Evolutionary conservation across 2,329 filamentous ascomycete species (phyloP).

Genomic region (Boeremia lycopersici): DNA sequence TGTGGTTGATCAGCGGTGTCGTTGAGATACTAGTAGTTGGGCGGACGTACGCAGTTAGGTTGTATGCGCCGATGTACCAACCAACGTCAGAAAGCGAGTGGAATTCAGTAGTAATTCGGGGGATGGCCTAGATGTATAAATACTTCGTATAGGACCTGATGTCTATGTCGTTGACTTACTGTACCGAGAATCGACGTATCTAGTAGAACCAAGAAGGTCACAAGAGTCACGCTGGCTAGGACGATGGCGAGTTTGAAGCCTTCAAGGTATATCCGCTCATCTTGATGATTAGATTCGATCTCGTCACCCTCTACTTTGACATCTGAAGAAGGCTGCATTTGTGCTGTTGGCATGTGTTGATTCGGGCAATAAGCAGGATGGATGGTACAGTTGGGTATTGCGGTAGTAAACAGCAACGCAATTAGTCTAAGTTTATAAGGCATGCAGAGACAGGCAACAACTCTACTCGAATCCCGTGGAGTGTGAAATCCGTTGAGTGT

Average conservation of each 20-base stretch:
- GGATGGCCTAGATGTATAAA: slow-evolving; percentile 27
- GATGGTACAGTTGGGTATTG: not conserved
- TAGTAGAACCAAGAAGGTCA: slow-evolving; percentile 30
- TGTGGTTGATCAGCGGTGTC: not conserved
- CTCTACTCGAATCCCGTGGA: too few relatives aligned
- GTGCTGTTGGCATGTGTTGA: not conserved
- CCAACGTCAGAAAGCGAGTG: slow-evolving; percentile 32
- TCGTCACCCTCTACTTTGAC: not conserved
- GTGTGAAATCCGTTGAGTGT: not conserved
- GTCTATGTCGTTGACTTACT: slow-evolving; percentile 8
- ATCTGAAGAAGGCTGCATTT: not conserved
- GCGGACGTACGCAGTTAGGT: slow-evolving; percentile 18
- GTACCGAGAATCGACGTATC: slow-evolving; percentile 38
- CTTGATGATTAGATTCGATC: not conserved
- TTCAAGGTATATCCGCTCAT: slow-evolving; percentile 13
- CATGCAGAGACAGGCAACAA: not conserved
- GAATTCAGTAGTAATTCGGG: slow-evolving; percentile 33
- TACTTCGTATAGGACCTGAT: not conserved
- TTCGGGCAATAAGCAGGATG: too few relatives aligned
- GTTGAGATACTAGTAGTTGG: not conserved
- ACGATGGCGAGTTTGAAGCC: slow-evolving; percentile 21
- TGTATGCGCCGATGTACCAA: slow-evolving; percentile 35
- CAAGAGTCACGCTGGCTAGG: slow-evolving; percentile 25
- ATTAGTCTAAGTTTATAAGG: not conserved
- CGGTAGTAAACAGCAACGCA: not conserved